These are phyloP conservation scores for Ploettnerulaceae sp. DNA, from an alignment of 2,329 filamentous ascomycete species.

Conservation along the genomic window DNA sequence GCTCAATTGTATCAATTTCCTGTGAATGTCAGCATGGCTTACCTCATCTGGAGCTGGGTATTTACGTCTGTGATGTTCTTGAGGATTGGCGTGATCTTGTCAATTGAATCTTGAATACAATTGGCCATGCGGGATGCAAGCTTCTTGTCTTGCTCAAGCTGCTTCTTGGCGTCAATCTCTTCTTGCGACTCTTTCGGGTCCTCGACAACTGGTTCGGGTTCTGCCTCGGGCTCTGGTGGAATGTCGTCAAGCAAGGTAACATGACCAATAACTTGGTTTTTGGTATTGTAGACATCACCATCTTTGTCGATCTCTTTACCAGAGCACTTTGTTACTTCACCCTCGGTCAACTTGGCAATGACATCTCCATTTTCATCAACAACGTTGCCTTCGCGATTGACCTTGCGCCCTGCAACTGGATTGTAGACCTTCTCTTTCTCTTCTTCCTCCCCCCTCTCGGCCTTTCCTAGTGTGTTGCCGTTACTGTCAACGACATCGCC, in stretches of 20 bases:
- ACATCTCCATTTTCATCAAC: constrained; percentile 54
- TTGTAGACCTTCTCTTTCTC: constrained; percentile 49
- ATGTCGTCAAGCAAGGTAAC: constrained; percentile 61
- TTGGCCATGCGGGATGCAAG: constrained; percentile 70
- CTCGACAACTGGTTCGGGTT: constrained; percentile 30
- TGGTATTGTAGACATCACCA: constrained; percentile 66
- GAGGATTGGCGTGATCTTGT: constrained; percentile 79
- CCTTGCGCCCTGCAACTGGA: constrained; percentile 48
- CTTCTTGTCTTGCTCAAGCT: constrained; percentile 64
- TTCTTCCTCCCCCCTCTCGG: constrained; percentile 55
- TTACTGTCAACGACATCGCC: constrained; percentile 79
- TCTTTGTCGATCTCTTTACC: constrained; percentile 68
- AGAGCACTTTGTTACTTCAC: constrained; percentile 58
- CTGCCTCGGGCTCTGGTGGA: constrained; percentile 29
- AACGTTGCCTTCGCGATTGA: constrained; percentile 56
- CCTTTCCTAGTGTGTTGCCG: constrained; percentile 53
- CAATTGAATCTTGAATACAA: constrained; percentile 73
- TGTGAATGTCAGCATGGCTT: constrained; percentile 36
- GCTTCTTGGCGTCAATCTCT: constrained; percentile 50
- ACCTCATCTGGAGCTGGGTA: constrained; percentile 29
- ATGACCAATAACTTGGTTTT: constrained; percentile 62
- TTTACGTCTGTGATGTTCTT: constrained; percentile 75
- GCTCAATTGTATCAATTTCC: constrained; percentile 75
- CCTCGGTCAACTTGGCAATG: constrained; percentile 63
- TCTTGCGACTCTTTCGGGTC: constrained; percentile 52